Evolutionary conservation across 106 monocot genomes (phyloP), one percentile per base, ranked within the genome.

Genomic region (Acorus gramineus): DNA sequence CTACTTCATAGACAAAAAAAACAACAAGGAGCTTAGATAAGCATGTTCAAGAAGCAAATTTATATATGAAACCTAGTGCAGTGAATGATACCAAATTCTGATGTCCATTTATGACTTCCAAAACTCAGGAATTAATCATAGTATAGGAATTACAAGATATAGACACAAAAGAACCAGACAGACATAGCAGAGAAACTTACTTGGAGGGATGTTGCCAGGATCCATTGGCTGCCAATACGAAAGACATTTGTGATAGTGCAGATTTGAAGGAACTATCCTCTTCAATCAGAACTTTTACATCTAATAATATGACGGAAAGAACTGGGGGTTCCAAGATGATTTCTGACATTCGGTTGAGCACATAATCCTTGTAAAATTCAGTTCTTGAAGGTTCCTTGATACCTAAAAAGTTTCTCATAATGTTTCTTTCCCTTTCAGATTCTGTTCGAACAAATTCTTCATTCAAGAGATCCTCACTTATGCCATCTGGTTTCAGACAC

Each of bases 141-240:
- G 28, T 28, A 28, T 28, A 28, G 28, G 28, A 28, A 28, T 28
- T 28, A 28, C 28, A 28, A 28, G 28, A 28, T 1, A 28, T 1
- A 28, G n/a, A n/a, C n/a, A n/a, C n/a, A 28, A 28, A 28, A 28
- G 28, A 28, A 28, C 28, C 0, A 28, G 28, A 28, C 28, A 28
- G 28, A 28, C 28, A 28, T 28, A 56, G 50, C 8, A 4, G 59
- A 52, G 50, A 48, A 80, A 51, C 71, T 74, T 74, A 92, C 98
- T 88, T 83, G 48, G 88, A 81, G 66, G 87, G 92, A 77, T 73
- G 80, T 57, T 77, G 60, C 98, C 98, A 98, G 8, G 70, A 76
- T 42, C 98, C 92, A 87, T 85, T 73, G 55, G 83, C 83, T 44
- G 92, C 66, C 65, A 92, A 83, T 63, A 98, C 88, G 81, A 98